These are phyloP conservation scores for Tricholoma sp. DNA, from an alignment of 768 basidiomycete genomes.

Conservation along the genomic window DNA sequence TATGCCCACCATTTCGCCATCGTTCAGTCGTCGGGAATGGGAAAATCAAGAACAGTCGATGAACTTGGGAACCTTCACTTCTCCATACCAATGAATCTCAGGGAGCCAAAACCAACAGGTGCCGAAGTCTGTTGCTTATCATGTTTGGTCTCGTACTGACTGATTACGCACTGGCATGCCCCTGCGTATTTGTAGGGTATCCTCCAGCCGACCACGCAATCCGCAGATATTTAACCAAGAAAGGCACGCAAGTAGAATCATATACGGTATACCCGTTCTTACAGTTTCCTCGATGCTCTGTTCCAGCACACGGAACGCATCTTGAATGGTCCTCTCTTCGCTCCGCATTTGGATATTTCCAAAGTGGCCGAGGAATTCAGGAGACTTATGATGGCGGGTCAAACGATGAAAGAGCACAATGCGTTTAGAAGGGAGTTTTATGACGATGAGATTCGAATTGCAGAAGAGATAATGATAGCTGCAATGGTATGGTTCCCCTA, in stretches of 20 bases:
- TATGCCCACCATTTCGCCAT: not conserved
- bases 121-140: not conserved
- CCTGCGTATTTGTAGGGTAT: not conserved
- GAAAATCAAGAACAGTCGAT: not conserved
- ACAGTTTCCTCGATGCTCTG: not conserved
- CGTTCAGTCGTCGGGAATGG: slow-evolving; percentile 15
- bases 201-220: not conserved
- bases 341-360: not conserved
- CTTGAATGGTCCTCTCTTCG: not conserved
- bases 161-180: not conserved
- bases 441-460: not conserved
- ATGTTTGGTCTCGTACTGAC: not conserved
- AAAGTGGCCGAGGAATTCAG: not conserved
- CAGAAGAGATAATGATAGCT: not conserved
- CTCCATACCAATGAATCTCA: slow-evolving; percentile 14
- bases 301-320: not conserved
- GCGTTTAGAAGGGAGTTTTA: too few relatives aligned
- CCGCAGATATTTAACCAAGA: not conserved
- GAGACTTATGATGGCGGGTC: too few relatives aligned
- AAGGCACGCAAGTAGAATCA: not conserved
- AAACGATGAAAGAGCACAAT: too few relatives aligned
- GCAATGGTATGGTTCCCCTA: not conserved
- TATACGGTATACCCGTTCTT: not conserved
- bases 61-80: not conserved
- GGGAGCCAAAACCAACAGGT: slow-evolving; percentile 5